Evolutionary conservation across 208 protist species (phyloP).

Genomic region (Wallacemonas collosoma): DNA sequence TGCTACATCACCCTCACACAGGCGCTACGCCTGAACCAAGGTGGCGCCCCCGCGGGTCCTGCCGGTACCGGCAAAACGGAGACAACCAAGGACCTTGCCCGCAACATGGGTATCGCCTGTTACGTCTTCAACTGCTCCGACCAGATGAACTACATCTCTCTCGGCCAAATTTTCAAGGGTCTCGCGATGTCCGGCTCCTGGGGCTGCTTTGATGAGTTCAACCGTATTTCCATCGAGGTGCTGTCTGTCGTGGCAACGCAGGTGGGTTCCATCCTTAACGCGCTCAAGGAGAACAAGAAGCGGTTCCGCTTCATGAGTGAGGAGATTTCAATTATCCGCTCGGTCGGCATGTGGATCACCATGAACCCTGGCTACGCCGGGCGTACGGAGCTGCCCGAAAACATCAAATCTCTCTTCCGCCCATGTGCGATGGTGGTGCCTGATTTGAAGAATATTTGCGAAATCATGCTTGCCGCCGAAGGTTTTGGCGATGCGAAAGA

Average conservation of each 20-base stretch:
- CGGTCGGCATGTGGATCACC: slow-evolving; percentile 96
- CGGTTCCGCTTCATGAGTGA: slow-evolving; percentile 96
- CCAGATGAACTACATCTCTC: slow-evolving; percentile 98
- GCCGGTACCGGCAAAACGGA: slow-evolving; percentile 95
- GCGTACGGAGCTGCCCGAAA: slow-evolving; percentile 97
- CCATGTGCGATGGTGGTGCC: slow-evolving; percentile 98
- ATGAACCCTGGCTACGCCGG: slow-evolving; percentile 98
- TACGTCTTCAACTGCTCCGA: slow-evolving; percentile 98
- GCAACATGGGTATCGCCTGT: slow-evolving; percentile 94
- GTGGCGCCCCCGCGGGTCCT: slow-evolving; percentile 92
- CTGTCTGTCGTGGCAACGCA: slow-evolving; percentile 99
- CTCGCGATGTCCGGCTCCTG: slow-evolving; percentile 96
- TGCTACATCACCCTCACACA: slow-evolving; percentile 99
- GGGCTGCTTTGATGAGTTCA: slow-evolving; percentile 98
- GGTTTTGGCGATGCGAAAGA: slow-evolving; percentile 97
- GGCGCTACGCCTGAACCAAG: slow-evolving; percentile 91
- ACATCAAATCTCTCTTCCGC: slow-evolving; percentile 98
- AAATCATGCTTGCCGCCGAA: slow-evolving; percentile 98
- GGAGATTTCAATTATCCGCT: slow-evolving; percentile 91
- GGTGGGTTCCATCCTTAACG: slow-evolving; percentile 97
- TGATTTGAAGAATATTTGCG: slow-evolving; percentile 98
- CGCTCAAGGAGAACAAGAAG: slow-evolving; percentile 95
- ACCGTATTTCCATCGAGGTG: slow-evolving; percentile 96
- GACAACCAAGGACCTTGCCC: slow-evolving; percentile 95
- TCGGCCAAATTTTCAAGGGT: slow-evolving; percentile 98